Evolutionary conservation across 352 stramenopile species (phyloP).

Genomic region (Phytopythium helicoides): DNA sequence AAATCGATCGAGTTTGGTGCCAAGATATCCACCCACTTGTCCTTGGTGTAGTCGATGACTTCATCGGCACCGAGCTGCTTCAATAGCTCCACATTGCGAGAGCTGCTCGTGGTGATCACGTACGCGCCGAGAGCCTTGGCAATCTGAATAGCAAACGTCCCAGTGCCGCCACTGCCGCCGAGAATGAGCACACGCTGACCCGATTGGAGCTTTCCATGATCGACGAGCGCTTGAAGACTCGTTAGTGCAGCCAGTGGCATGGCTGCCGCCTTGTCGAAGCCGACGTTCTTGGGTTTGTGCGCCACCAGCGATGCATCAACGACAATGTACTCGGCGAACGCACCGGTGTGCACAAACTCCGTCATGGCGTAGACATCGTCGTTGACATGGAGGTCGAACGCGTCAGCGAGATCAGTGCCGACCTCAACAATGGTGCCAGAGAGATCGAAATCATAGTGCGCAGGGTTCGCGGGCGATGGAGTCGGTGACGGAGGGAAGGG

Average conservation of each 20-base stretch:
- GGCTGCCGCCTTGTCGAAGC: constrained; percentile 31
- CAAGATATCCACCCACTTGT: constrained; percentile 35
- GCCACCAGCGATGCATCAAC: constrained; percentile 27
- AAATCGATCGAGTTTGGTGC: constrained; percentile 25
- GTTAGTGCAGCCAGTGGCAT: constrained; percentile 27
- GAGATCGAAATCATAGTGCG: constrained; percentile 19
- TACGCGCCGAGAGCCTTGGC: constrained; percentile 12
- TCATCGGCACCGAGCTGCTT: constrained; percentile 33
- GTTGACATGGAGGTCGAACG: neutral
- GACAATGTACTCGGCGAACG: constrained; percentile 29
- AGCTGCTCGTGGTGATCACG: constrained; percentile 32
- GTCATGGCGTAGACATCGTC: constrained; percentile 15
- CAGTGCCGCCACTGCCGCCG: too few species aligned
- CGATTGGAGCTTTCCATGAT: constrained; percentile 14
- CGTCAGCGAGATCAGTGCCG: constrained; percentile 8
- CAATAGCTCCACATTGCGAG: constrained; percentile 31
- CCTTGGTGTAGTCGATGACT: constrained; percentile 41
- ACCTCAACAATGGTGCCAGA: constrained; percentile 19
- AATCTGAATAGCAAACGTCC: too few species aligned
- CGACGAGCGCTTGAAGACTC: constrained; percentile 27
- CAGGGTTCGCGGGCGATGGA: constrained; percentile 9
- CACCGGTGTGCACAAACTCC: constrained; percentile 10
- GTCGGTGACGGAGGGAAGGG: constrained; percentile 5
- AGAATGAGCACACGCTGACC: too few species aligned
- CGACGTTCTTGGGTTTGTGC: constrained; percentile 35